Base-by-base conservation (phyloP, 129 eudicot species). In the Flaveria trinervia region DNA sequence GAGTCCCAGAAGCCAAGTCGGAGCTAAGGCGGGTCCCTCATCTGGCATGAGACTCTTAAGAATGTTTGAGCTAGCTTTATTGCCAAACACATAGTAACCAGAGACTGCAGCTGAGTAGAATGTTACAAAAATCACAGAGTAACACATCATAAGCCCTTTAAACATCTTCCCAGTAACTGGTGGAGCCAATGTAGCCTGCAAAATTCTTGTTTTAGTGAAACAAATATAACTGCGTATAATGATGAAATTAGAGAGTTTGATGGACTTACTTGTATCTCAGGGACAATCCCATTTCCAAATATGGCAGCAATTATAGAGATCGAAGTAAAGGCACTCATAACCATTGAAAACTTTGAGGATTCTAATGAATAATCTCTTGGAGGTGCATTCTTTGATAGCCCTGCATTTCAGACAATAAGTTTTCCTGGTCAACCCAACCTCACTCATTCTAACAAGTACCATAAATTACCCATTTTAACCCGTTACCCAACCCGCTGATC, bases 101-200 rank as follows among this genome's bases (percentile, higher is more conserved):
- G 97, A 85, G 51, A 93, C 84, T 39, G 71, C 71, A 36, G 71
- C 71, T 10, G 71, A 66, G 28, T 66, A 66, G 71, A 66, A 66
- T n/a, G 71, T 66, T 6, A 66, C 15, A 17, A 66, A 66, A 66
- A 66, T 66, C 50, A 36, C 71, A 3, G 71, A 36, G 71, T 66
- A 41, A 39, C 98, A 93, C 86, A 93, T 65, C 12, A 83, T n/a
- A 66, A 66, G 71, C 50, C 71, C 50, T 17, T 66, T 66, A 16
- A 66, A 66, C 71, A 66, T 66, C 71, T 66, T 66, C 61, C 98
- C 98, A 0, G 97, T 81, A 52, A 88, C 96, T 11, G 98, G 98
- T 65, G 97, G 97, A 33, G 98, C 98, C 81, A 93, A 85, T 23
- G 98, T 93, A 39, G 98, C 98, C 98, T 93, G 88, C 43, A 87